phyloP scores from a whole-genome alignment of 1,284 basidiomycete genomes.

The Microbotryomycetes sp. region DNA sequence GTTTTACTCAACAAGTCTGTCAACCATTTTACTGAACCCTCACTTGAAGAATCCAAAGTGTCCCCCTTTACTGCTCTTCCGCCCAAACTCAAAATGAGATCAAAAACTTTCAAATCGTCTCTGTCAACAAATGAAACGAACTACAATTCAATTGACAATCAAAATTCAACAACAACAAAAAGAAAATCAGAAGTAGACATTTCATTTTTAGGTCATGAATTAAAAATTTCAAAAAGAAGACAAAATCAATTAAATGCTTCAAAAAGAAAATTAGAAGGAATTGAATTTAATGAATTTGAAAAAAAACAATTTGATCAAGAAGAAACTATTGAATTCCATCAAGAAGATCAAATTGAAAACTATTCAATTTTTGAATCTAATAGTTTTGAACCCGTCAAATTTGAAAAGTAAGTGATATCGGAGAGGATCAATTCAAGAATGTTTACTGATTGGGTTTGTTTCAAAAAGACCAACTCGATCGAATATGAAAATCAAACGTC shows the following conservation, averaged over 20 bases:
- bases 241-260: conserved; percentile 24
- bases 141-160: too few species aligned
- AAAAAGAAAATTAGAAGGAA: conserved; percentile 22
- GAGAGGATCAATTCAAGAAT: too few species aligned
- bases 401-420: too few species aligned
- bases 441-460: too few species aligned
- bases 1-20: conserved; percentile 6
- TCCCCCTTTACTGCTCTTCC: conserved; percentile 31
- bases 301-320: conserved; percentile 15
- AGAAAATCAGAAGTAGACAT: neutral
- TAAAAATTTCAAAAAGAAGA: conserved; percentile 8
- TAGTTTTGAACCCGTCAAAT: too few species aligned
- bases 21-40: conserved; percentile 8
- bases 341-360: conserved; percentile 13
- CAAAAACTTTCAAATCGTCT: conserved; percentile 18
- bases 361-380: neutral
- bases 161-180: too few species aligned
- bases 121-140: too few species aligned
- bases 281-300: conserved; percentile 7
- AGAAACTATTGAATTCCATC: neutral
- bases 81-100: conserved; percentile 14
- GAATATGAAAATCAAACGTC: neutral
- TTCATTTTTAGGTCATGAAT: neutral
- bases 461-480: too few species aligned
- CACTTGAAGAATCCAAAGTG: neutral